Base-by-base conservation (phyloP, 345 rosid genomes). In the Arabidopsis suecica region DNA sequence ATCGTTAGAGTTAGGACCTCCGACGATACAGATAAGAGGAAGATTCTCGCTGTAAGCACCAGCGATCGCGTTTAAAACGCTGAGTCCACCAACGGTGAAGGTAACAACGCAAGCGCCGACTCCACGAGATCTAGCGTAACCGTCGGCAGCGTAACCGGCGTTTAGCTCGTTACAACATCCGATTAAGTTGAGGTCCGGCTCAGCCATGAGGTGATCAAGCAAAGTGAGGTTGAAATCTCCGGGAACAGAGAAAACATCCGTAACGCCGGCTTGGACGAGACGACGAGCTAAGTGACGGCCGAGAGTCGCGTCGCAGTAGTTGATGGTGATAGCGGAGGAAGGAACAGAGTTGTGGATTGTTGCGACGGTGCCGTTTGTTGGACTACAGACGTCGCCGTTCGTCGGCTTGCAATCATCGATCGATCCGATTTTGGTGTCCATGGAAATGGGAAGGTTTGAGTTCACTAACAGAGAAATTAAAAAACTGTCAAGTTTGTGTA, bases 1-100 rank as follows among this genome's bases (percentile, higher is more conserved):
- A 61, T 92, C 97, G 54, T 92, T 92, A 7, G 94, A 84, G 80
- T 90, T 90, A 3, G 93, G 94, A 34, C 97, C 97, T 9, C 97
- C 97, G 11, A 86, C 97, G 34, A 92, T 84, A 69, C 97, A 92
- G 3, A 88, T 84, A 5, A 90, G 75, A 1, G 96, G 97, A 25
- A 92, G 82, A 75, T 90, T 88, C 81, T 90, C 96, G 64, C 93
- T 88, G 63, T 86, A 87, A 5, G 96, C 93, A 16, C 97, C 96
- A 33, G 96, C 94, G 36, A 86, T 80, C 13, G 89, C 87, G 36
- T 86, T 86, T 33, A 86, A 42, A 5, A 86, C 49, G 61, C 89
- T 82, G 40, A 84, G 85, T 4, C 85, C 83, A 28, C 87, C 91
- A 8, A 87, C 87, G 4, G 88, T 87, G 72, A 87, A 85, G 3